Conservation (phyloP, 2,329 filamentous ascomycete genomes). For the Scleromitrula shiraiana region DNA sequence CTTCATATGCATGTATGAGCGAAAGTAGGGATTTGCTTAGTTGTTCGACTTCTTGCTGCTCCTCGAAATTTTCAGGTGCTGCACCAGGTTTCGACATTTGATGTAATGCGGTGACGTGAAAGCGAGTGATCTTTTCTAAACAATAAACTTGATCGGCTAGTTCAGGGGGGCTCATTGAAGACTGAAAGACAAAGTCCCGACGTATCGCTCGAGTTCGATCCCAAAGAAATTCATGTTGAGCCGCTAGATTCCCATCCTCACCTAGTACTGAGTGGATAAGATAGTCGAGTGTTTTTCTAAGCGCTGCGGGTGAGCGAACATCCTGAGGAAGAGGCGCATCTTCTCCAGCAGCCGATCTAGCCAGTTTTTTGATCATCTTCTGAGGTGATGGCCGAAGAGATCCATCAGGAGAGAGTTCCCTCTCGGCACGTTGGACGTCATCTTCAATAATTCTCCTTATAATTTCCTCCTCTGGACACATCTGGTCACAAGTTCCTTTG, state of each 20-base stretch:
- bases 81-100: slow-evolving; percentile 50
- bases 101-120: slow-evolving; percentile 58
- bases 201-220: slow-evolving; percentile 60
- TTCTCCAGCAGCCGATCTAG: slow-evolving; percentile 59
- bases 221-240: slow-evolving; percentile 57
- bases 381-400: slow-evolving; percentile 39
- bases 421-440: slow-evolving; percentile 50
- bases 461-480: slow-evolving; percentile 62
- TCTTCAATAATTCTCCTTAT: slow-evolving; percentile 54
- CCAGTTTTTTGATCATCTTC: slow-evolving; percentile 59
- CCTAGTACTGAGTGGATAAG: slow-evolving; percentile 51
- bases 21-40: slow-evolving; percentile 58
- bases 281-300: slow-evolving; percentile 55
- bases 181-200: slow-evolving; percentile 61
- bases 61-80: slow-evolving; percentile 52
- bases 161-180: slow-evolving; percentile 46
- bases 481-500: slow-evolving; percentile 60
- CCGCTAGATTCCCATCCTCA: slow-evolving; percentile 44
- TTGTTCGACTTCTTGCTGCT: slow-evolving; percentile 61
- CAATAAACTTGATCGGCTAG: slow-evolving; percentile 53
- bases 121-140: slow-evolving; percentile 57
- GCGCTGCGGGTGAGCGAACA: slow-evolving; percentile 51
- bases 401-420: slow-evolving; percentile 34
- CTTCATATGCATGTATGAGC: slow-evolving; percentile 57
- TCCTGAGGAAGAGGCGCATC: slow-evolving; percentile 62